Evolutionary conservation across 2,329 filamentous ascomycete species (phyloP), one percentile per base, ranked within the genome.

Genomic region (Xylariaceae sp.): DNA sequence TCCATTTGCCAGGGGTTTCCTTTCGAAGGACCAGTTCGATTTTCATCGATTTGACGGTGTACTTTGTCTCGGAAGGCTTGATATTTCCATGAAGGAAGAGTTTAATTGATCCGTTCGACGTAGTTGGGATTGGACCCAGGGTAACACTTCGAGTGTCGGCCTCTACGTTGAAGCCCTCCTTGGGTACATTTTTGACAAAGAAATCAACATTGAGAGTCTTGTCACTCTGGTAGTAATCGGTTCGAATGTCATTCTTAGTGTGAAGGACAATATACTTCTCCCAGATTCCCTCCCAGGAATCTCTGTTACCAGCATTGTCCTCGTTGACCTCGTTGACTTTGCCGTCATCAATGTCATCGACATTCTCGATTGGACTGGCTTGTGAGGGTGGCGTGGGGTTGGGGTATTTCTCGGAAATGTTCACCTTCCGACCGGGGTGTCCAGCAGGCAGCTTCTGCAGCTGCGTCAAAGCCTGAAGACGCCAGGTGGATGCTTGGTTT

Each of bases 1-100:
- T 72, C 91, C 91, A 95, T 70, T 90, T 93, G 6, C 87, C 88
- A 0, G 82, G 73, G 1, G 72, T 79, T 41, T 80, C 77, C 73
- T 96, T 96, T 58, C 80, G 81, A 16, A 96, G 80, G 10, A 77
- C 81, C 40, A 96, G 77, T 71, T 96, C 92, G 51, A 96, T 81
- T 71, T 96, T 96, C 67, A 86, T 91, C 1, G 88, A 80, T 42
- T 89, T 88, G 51, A 96, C 82, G 1, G 79, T 82, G 63, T 78
- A 84, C 44, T 79, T 87, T 19, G 85, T 91, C 29, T 79, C 73
- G 1, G 79, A 67, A 0, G 84, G 73, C 50, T 90, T 82, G 65
- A 96, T 86, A 9, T 81, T 71, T 14, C 81, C 84, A 71, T 81
- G 91, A 2, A 93, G 82, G 5, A 89, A 61, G 2, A 81, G 86